A percentile compares a stretch with the other conserved stretches of the same genome.
Conservation (phyloP, 306 rosid species). For the Cucurbita pepo region DNA sequence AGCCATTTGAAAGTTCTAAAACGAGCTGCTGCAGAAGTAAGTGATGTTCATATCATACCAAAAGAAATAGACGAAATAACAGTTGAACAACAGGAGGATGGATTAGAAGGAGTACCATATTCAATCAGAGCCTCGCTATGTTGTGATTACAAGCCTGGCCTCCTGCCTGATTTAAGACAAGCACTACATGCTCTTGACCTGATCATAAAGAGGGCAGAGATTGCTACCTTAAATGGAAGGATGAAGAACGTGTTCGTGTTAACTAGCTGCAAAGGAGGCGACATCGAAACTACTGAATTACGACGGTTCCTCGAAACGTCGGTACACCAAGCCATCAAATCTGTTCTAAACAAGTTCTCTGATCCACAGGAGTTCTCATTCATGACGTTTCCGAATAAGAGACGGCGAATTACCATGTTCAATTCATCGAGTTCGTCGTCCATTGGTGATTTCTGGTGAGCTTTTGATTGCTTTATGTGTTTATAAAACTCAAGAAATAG, state of each 20-base stretch:
- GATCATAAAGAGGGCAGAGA: slow-evolving; percentile 39
- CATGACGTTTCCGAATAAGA: neutral
- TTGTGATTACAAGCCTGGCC: slow-evolving; percentile 52
- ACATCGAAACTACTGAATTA: slow-evolving; percentile 20
- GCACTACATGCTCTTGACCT: slow-evolving; percentile 44
- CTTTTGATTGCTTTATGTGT: neutral
- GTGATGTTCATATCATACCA: slow-evolving; percentile 37
- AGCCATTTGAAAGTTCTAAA: slow-evolving; percentile 44
- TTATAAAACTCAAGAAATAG: neutral
- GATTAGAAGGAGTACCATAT: slow-evolving; percentile 32
- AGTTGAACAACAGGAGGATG: slow-evolving; percentile 44
- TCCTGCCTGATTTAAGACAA: slow-evolving; percentile 43
- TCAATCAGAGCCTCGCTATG: slow-evolving; percentile 45
- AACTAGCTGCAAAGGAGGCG: slow-evolving; percentile 28
- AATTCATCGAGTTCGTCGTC: slow-evolving; percentile 20
- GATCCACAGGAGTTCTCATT: slow-evolving; percentile 13
- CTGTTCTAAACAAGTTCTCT: slow-evolving; percentile 43
- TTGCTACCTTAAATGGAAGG: slow-evolving; percentile 42
- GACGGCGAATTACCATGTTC: slow-evolving; percentile 17
- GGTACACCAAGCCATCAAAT: slow-evolving; percentile 39
- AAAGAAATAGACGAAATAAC: slow-evolving; percentile 46
- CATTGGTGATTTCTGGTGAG: slow-evolving; percentile 26
- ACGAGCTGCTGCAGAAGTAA: slow-evolving; percentile 37
- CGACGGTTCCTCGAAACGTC: slow-evolving; percentile 35
- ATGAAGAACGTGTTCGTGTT: slow-evolving; percentile 58